Conservation (phyloP, 2,329 filamentous ascomycete species). For the Pezizomycotina sp. region DNA sequence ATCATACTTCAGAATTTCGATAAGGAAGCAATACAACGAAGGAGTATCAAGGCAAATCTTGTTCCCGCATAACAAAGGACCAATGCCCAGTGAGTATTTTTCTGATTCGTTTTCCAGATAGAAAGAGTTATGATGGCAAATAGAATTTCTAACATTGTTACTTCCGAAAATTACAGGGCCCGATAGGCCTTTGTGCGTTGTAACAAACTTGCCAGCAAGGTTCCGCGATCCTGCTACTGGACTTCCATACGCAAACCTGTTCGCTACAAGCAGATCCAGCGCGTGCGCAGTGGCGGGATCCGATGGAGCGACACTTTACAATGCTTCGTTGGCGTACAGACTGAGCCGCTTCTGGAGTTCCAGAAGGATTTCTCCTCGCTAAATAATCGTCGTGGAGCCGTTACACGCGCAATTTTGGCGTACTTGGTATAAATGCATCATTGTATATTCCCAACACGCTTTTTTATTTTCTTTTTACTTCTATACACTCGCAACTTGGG, state of each 20-base stretch:
- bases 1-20: slow-evolving; percentile 44
- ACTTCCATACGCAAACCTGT: slow-evolving; percentile 60
- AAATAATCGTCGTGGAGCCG: slow-evolving; percentile 8
- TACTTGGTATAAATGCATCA: no score
- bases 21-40: slow-evolving; percentile 33
- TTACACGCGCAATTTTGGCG: no score
- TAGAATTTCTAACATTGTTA: slow-evolving; percentile 4
- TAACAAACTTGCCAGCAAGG: slow-evolving; percentile 64
- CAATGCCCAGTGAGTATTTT: slow-evolving; percentile 33
- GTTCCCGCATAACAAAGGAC: slow-evolving; percentile 37
- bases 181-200: slow-evolving; percentile 46
- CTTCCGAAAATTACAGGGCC: slow-evolving; percentile 20
- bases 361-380: slow-evolving; percentile 46
- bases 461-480: no score
- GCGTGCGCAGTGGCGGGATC: slow-evolving; percentile 55
- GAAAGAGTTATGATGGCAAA: neutral
- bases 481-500: no score
- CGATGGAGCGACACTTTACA: slow-evolving; percentile 68
- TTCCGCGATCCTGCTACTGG: slow-evolving; percentile 77
- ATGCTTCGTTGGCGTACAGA: slow-evolving; percentile 60
- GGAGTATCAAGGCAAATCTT: slow-evolving; percentile 41
- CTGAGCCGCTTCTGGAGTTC: slow-evolving; percentile 57
- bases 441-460: no score
- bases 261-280: slow-evolving; percentile 67
- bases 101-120: neutral